phyloP scores from a whole-genome alignment of 805 yeast genomes.

The Candida tallmaniae region DNA sequence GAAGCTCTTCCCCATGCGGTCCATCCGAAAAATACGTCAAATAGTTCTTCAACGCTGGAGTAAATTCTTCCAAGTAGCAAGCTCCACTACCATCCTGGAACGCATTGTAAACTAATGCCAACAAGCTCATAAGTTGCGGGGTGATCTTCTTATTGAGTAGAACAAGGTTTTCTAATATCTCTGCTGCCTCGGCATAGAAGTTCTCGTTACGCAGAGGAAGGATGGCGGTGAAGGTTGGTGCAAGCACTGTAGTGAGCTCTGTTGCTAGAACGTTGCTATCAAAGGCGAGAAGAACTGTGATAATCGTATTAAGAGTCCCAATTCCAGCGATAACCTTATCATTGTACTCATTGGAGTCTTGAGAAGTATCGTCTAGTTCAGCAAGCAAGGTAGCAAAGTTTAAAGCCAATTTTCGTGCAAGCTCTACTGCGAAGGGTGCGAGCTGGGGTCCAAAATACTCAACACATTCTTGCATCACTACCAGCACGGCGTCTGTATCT shows the following conservation, averaged over 20 bases:
- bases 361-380: slow-evolving; percentile 17
- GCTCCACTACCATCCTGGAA: slow-evolving; percentile 41
- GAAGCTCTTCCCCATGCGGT: too few species aligned
- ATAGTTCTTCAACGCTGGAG: slow-evolving; percentile 70
- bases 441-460: slow-evolving; percentile 83
- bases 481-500: slow-evolving; percentile 82
- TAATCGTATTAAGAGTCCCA: slow-evolving; percentile 76
- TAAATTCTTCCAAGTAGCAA: slow-evolving; percentile 69
- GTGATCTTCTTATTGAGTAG: slow-evolving; percentile 39
- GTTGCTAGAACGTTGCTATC: slow-evolving; percentile 73
- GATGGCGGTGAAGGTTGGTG: slow-evolving; percentile 67
- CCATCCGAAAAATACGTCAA: slow-evolving; percentile 40
- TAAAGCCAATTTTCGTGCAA: slow-evolving; percentile 54
- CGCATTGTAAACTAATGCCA: slow-evolving; percentile 43
- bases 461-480: slow-evolving; percentile 93
- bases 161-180: slow-evolving; percentile 51
- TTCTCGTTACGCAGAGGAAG: slow-evolving; percentile 64
- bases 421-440: slow-evolving; percentile 70
- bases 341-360: slow-evolving; percentile 33
- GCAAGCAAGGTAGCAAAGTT: slow-evolving; percentile 48
- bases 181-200: slow-evolving; percentile 72
- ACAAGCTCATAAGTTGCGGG: slow-evolving; percentile 71
- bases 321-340: slow-evolving; percentile 81
- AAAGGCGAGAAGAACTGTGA: slow-evolving; percentile 75
- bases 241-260: slow-evolving; percentile 60